Evolutionary conservation across 768 basidiomycete species (phyloP), one percentile per base, ranked within the genome.

Genomic region (Russula emetica): DNA sequence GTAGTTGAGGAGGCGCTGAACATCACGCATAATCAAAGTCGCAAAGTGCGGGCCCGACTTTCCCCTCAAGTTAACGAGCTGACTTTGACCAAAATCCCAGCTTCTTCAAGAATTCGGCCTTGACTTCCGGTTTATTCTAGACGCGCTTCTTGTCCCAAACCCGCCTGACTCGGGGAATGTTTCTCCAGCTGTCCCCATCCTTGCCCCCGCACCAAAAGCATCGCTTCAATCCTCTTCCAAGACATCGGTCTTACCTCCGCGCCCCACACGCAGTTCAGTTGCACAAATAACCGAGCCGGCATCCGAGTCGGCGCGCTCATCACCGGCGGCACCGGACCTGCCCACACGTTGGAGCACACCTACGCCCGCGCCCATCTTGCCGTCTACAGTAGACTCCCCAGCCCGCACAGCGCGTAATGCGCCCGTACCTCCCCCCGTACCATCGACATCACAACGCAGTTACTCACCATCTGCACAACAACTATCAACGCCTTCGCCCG

Each of bases 121-220:
- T 40, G 95, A 97, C 76, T 97, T 98, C 73, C 88, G 89, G 26
- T 94, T 88, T 77, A 79, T 96, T n/a, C 79, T 98, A n/a, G 86
- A 92, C 38, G 80, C 82, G n/a, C 77, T 90, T 4, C 79, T 92
- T 1, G 74, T 79, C 14, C 82, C 84, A 1, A 82, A 81, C 69
- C 73, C 55, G 36, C 70, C 13, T 55, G 62, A 47, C 9, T 22
- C 45, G 22, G 45, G 50, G 36, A 63, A 22, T 53, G 58, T 60
- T 69, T 74, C 30, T 72, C 74, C 13, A 61, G 74, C 26, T 71
- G 80, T 67, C 28, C 58, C 63, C 20, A 51, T 34, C 51, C 36
- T 60, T 42, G 58, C 56, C 60, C 60, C 71, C 54, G 61, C 26
- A 52, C 18, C 73, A 65, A 59, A 58, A 70, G 72, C 22, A 74